These are phyloP conservation scores for Puccinia hordei DNA, from an alignment of 1,284 basidiomycete genomes.

Conservation along the genomic window DNA sequence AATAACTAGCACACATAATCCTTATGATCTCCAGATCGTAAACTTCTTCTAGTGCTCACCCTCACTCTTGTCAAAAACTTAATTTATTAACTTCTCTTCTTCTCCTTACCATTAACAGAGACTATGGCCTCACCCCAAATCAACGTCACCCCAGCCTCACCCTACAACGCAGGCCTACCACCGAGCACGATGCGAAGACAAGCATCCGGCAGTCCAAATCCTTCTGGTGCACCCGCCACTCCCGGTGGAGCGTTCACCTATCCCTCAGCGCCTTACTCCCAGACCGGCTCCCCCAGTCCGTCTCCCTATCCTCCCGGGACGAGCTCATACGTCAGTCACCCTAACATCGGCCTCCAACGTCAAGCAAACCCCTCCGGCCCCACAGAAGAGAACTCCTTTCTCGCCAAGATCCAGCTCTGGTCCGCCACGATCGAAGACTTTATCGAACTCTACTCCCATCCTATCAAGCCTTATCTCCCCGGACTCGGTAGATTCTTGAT, in stretches of 20 bases:
- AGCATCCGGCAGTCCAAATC: conserved; percentile 17
- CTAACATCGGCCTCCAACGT: background rate
- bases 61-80: too few species aligned
- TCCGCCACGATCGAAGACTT: conserved; percentile 72
- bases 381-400: background rate
- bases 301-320: background rate
- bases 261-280: conserved; percentile 39
- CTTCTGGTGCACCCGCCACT: background rate
- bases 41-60: too few species aligned
- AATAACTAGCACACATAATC: too few species aligned
- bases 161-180: conserved; percentile 10
- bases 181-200: conserved; percentile 38
- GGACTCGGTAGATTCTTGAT: conserved; percentile 95
- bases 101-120: too few species aligned
- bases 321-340: conserved; percentile 19
- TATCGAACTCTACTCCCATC: conserved; percentile 88
- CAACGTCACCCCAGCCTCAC: conserved; percentile 49
- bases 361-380: background rate
- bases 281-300: conserved; percentile 5
- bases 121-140: conserved; percentile 35
- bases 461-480: conserved; percentile 90
- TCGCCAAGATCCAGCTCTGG: conserved; percentile 28
- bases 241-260: conserved; percentile 11
- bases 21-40: too few species aligned
- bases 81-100: too few species aligned